Evolutionary conservation across 2,329 filamentous ascomycete species (phyloP), one percentile per base, ranked within the genome.

Genomic region (Pestalotiopsis fici): DNA sequence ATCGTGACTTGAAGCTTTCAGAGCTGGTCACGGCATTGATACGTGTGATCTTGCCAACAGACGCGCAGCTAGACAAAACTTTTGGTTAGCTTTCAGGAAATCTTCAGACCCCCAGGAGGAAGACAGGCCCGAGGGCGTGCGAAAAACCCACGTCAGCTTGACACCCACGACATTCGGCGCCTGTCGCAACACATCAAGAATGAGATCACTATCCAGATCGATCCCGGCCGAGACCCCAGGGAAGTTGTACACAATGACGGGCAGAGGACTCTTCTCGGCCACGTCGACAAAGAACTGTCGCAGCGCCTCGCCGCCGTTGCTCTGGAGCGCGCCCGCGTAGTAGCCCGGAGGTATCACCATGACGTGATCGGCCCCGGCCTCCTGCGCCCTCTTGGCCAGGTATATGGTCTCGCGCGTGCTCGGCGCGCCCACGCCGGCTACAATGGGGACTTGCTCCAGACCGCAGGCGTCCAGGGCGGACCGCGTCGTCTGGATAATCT

Each of bases 321-420:
- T 84, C 65, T 83, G 87, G 73, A 89, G 85, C 12, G 90, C 79
- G 5, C 83, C 78, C 67, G 87, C 85, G 79, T 91, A 93, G 79
- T 93, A 93, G 31, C 86, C 86, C 2, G 91, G 91, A 2, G 90
- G 90, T 1, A 93, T 83, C 0, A 93, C 83, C 62, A 93, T 82
- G 2, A 87, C 89, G 70, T 90, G 90, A 73, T 90, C 88, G 66
- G 88, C 91, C 43, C 91, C 91, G 5, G 88, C 84, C 9, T 81
- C 81, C n/a, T 85, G 84, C 3, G 91, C 90, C 70, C 92, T 89
- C 54, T 82, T 80, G 77, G 88, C 91, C 15, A 92, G 83, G 61
- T 87, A 81, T 64, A 93, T 86, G 11, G 88, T 87, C 76, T 92
- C 90, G 64, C 87, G 84, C 1, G 88, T 91, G 0, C 89, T 91